Evolutionary conservation across 495 filamentous ascomycete genomes (phyloP), one percentile per base, ranked within the genome.

Genomic region (Neurospora pannonica): DNA sequence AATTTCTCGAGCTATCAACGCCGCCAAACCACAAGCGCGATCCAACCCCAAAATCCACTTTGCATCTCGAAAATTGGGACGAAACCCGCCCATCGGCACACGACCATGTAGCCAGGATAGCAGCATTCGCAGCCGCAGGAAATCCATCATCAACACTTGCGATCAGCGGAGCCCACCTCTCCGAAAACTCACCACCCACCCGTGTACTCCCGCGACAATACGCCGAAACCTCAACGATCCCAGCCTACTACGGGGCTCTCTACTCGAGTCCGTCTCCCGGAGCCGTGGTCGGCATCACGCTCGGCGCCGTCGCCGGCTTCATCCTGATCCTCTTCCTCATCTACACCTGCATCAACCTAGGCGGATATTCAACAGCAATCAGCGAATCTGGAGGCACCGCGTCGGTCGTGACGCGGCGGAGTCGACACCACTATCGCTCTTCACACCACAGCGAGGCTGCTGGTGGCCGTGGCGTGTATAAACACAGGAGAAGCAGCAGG

Each of bases 291-390:
- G 94, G 94, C 75, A 95, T 97, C 71, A 89, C 94, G 34, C 88
- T 97, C 39, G 94, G 94, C 76, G 87, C 88, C 70, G 90, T 97
- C n/a, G 88, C 84, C n/a, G 94, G 92, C 72, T 94, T 97, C 84
- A 78, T 95, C 19, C 85, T 97, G 3, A 72, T 95, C 38, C 85
- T 96, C 42, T 94, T 89, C 85, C 85, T 96, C 0, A 80, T 97
- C 77, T 95, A 92, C 82, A 88, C 88, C 31, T 89, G 87, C 73
- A 82, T 93, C 76, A 87, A 86, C 76, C 81, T 88, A n/a, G 86
- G 87, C 28, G 54, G 54, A 6, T 76, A 78, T 67, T 48, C 77
- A 10, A 37, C 24, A 54, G 37, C 71, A 48, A 48, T 72, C n/a
- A 72, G 76, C 31, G 74, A 78, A 74, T 77, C 76, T 6, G 77